A percentile compares a stretch with the other conserved stretches of the same genome.
Evolutionary conservation across 148 eudicot genomes (phyloP).

Genomic region (Fagopyrum esculentum): DNA sequence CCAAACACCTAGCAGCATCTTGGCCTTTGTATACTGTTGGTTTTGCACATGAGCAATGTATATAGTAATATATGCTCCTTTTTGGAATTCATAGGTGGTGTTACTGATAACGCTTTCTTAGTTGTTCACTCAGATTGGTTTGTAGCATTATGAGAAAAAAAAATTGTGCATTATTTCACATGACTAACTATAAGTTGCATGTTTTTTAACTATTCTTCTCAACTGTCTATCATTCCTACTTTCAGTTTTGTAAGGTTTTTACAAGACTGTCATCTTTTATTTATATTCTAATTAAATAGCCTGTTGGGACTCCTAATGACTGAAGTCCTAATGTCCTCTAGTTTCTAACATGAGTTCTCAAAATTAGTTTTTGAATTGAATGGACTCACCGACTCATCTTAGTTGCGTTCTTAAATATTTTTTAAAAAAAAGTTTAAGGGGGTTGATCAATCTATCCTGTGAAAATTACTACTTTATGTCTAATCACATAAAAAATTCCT

Average conservation of each 20-base stretch:
- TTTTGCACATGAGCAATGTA: background rate
- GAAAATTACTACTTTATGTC: background rate
- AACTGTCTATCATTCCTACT: background rate
- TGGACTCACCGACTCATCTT: background rate
- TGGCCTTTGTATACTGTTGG: background rate
- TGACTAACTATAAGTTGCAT: background rate
- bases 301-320: background rate
- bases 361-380: background rate
- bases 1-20: background rate
- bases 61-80: background rate
- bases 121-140: background rate
- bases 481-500: background rate
- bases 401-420: background rate
- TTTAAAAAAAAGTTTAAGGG: conserved; percentile 54
- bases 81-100: background rate
- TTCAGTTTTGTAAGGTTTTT: background rate
- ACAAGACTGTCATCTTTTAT: background rate
- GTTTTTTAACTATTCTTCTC: background rate
- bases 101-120: background rate
- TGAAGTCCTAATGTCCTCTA: background rate
- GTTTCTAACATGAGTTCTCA: background rate
- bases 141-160: background rate
- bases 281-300: background rate
- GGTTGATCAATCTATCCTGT: conserved; percentile 33
- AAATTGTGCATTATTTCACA: background rate